Percentiles rank a stretch among this genome's conserved stretches.
Evolutionary conservation across 2,329 filamentous ascomycete species (phyloP).

Genomic region (Akanthomyces dipterigenus): DNA sequence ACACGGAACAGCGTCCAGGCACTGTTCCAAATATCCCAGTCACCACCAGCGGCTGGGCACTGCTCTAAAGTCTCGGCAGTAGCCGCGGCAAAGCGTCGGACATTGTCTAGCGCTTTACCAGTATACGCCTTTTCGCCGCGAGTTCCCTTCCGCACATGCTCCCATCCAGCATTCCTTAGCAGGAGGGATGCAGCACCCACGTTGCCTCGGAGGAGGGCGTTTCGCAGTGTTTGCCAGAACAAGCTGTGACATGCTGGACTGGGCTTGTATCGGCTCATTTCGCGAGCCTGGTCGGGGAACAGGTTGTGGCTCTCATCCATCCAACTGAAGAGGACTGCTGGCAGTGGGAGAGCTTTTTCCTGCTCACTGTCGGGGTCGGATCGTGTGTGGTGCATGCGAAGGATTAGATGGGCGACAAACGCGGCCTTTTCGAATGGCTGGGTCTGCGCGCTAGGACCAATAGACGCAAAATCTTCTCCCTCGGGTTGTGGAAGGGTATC

Average conservation of each 20-base stretch:
- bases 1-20: constrained; percentile 83
- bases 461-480: constrained; percentile 50
- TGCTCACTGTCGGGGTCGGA: constrained; percentile 32
- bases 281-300: constrained; percentile 59
- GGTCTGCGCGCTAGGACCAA: constrained; percentile 57
- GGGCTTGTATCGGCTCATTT: constrained; percentile 57
- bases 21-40: constrained; percentile 77
- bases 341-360: constrained; percentile 50
- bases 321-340: constrained; percentile 79
- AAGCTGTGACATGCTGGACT: constrained; percentile 69
- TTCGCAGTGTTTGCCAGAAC: constrained; percentile 83
- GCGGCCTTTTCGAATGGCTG: constrained; percentile 67
- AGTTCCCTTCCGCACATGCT: constrained; percentile 62
- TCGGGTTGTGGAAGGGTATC: constrained; percentile 41
- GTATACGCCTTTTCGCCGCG: constrained; percentile 61
- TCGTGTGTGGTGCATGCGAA: constrained; percentile 68
- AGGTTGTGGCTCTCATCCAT: constrained; percentile 68
- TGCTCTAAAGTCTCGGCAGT: constrained; percentile 63
- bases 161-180: constrained; percentile 71
- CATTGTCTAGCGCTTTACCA: constrained; percentile 69
- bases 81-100: constrained; percentile 63
- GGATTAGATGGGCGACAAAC: constrained; percentile 69
- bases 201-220: constrained; percentile 67
- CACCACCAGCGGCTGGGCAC: constrained; percentile 61
- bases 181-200: constrained; percentile 60